Conservation (phyloP, 164 flowering plant genomes). For the Litsea cubeba region DNA sequence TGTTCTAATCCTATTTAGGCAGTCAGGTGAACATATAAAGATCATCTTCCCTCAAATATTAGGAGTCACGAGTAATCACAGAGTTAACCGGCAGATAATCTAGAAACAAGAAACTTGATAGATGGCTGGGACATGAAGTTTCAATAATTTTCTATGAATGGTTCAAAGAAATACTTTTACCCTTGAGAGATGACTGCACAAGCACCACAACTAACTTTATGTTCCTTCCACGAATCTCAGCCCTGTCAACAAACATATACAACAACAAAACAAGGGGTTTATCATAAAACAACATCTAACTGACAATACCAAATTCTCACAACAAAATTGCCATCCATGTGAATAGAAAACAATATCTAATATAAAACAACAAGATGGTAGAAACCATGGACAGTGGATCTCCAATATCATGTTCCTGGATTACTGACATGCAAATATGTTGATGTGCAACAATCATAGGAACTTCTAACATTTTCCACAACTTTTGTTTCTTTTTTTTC, state of each 20-base stretch:
- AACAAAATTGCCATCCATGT: neutral
- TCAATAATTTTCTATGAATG: neutral
- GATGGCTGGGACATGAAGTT: neutral
- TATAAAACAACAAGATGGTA: neutral
- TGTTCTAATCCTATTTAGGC: neutral
- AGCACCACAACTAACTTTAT: constrained; percentile 68
- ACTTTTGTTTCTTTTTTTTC: too few species aligned
- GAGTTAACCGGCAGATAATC: neutral
- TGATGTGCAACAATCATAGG: too few species aligned
- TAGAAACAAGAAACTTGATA: neutral
- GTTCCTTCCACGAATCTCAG: constrained; percentile 57
- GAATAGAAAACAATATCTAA: neutral
- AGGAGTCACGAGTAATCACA: neutral
- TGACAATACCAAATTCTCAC: neutral
- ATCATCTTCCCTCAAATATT: neutral
- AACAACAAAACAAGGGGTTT: constrained; percentile 1
- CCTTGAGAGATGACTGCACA: constrained; percentile 49
- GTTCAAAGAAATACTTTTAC: constrained; percentile 26
- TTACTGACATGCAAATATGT: too few species aligned
- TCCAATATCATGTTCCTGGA: too few species aligned
- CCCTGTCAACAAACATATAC: constrained; percentile 34
- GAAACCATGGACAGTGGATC: neutral
- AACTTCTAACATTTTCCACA: too few species aligned
- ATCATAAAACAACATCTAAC: neutral
- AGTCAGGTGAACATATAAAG: neutral